Evolutionary conservation across 2,329 filamentous ascomycete genomes (phyloP).

Genomic region (Hypocrella siamensis): DNA sequence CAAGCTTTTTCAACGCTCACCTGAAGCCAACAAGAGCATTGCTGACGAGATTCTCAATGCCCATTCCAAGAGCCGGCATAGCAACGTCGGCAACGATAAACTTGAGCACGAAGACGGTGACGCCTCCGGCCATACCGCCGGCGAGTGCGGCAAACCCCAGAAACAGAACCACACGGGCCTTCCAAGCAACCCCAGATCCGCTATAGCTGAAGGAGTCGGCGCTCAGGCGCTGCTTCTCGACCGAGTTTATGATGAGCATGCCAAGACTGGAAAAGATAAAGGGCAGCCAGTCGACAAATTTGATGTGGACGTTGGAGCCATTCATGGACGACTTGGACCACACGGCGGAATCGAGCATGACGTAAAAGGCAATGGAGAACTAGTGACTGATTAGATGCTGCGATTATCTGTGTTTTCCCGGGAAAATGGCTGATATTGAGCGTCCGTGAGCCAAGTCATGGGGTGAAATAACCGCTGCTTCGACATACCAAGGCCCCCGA

Average conservation of each 20-base stretch:
- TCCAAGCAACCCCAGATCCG: conserved; percentile 49
- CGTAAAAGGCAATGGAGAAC: conserved; percentile 55
- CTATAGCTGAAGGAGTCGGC: conserved; percentile 48
- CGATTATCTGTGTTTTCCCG: too few species aligned
- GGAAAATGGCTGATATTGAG: background rate
- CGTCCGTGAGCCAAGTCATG: too few species aligned
- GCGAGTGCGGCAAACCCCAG: conserved; percentile 49
- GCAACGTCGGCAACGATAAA: conserved; percentile 40
- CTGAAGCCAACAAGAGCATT: conserved; percentile 48
- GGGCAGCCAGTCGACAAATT: conserved; percentile 55
- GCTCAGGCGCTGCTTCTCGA: conserved; percentile 50
- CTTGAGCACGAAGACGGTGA: conserved; percentile 53
- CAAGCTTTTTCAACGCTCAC: conserved; percentile 18
- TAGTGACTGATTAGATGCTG: too few species aligned
- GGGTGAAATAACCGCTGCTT: background rate
- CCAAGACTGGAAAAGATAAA: conserved; percentile 51
- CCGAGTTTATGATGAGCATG: conserved; percentile 57
- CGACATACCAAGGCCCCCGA: conserved; percentile 45
- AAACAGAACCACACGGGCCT: conserved; percentile 52
- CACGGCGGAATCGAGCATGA: conserved; percentile 51
- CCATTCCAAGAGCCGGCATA: conserved; percentile 48
- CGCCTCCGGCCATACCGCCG: conserved; percentile 52
- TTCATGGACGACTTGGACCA: conserved; percentile 48
- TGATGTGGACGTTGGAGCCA: conserved; percentile 43
- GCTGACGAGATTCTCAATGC: conserved; percentile 49